These are phyloP conservation scores for Botryosphaeria dothidea DNA, from an alignment of 2,329 filamentous ascomycete species.

Conservation along the genomic window DNA sequence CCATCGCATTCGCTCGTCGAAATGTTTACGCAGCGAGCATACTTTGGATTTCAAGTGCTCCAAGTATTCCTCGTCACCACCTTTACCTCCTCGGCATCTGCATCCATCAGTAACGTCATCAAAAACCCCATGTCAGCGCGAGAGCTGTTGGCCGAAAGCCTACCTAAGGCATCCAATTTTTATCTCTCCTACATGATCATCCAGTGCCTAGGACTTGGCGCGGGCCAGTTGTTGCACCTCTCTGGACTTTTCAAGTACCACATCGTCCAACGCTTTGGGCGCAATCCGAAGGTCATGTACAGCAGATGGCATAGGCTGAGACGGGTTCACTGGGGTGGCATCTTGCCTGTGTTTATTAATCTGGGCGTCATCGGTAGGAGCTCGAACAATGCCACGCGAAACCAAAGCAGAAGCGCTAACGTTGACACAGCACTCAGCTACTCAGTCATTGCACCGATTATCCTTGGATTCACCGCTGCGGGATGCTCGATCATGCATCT, in stretches of 20 bases:
- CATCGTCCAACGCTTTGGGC: conserved; percentile 74
- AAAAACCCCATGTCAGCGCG: conserved; percentile 63
- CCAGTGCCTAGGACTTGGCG: conserved; percentile 70
- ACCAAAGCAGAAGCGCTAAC: neutral
- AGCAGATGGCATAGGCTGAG: conserved; percentile 75
- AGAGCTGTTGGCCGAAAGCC: conserved; percentile 71
- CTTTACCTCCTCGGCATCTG: conserved; percentile 73
- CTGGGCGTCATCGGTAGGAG: conserved; percentile 79
- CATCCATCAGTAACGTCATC: conserved; percentile 64
- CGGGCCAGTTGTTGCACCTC: conserved; percentile 83
- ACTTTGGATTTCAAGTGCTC: conserved; percentile 91
- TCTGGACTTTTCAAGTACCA: conserved; percentile 78
- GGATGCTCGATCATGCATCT: conserved; percentile 92
- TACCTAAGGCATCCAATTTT: conserved; percentile 89
- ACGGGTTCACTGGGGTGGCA: conserved; percentile 83
- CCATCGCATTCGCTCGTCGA: conserved; percentile 76
- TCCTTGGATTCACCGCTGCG: conserved; percentile 88
- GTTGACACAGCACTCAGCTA: conserved; percentile 67
- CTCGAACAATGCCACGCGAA: too few relatives aligned
- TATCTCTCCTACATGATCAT: conserved; percentile 99
- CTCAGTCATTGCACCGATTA: conserved; percentile 82
- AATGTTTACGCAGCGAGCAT: conserved; percentile 86
- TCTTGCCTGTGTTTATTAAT: conserved; percentile 96
- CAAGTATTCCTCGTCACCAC: conserved; percentile 94
- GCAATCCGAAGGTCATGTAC: conserved; percentile 81